Conservation (phyloP, 495 filamentous ascomycete genomes). For the Bacidia gigantensis region DNA sequence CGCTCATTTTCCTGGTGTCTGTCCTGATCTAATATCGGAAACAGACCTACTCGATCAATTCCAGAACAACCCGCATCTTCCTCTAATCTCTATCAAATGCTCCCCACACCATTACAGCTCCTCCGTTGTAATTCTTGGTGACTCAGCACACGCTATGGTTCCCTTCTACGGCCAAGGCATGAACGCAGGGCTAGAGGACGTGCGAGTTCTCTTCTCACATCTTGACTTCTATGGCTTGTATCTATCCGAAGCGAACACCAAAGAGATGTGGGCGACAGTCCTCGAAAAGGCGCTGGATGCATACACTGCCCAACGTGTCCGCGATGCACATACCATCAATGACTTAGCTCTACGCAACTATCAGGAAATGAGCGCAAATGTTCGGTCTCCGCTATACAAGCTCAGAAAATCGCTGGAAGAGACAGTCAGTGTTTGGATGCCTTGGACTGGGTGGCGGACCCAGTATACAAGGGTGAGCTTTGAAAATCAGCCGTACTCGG, state of each 20-base stretch:
- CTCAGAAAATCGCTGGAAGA: constrained; percentile 79
- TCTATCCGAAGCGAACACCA: constrained; percentile 17
- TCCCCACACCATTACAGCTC: constrained; percentile 66
- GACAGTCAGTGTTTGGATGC: constrained; percentile 58
- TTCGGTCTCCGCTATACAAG: constrained; percentile 59
- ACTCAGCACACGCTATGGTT: constrained; percentile 95
- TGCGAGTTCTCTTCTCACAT: constrained; percentile 61
- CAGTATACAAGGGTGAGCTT: constrained; percentile 92
- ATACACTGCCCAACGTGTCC: constrained; percentile 57
- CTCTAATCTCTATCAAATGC: constrained; percentile 86
- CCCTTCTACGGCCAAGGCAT: constrained; percentile 89
- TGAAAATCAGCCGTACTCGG: constrained; percentile 77
- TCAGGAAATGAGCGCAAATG: constrained; percentile 77
- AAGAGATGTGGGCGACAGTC: constrained; percentile 24
- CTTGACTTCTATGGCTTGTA: constrained; percentile 51
- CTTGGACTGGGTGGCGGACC: constrained; percentile 69
- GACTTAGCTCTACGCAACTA: constrained; percentile 87
- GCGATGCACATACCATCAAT: constrained; percentile 81
- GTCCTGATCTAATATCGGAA: constrained; percentile 59
- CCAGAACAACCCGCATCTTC: constrained; percentile 67
- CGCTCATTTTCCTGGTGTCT: constrained; percentile 71
- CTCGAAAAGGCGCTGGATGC: constrained; percentile 42
- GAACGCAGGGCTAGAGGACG: constrained; percentile 76
- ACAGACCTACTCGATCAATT: constrained; percentile 58
- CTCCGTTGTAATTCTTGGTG: constrained; percentile 76